Evolutionary conservation across 2,329 filamentous ascomycete species (phyloP).

Genomic region (Trichoderma semiorbis): DNA sequence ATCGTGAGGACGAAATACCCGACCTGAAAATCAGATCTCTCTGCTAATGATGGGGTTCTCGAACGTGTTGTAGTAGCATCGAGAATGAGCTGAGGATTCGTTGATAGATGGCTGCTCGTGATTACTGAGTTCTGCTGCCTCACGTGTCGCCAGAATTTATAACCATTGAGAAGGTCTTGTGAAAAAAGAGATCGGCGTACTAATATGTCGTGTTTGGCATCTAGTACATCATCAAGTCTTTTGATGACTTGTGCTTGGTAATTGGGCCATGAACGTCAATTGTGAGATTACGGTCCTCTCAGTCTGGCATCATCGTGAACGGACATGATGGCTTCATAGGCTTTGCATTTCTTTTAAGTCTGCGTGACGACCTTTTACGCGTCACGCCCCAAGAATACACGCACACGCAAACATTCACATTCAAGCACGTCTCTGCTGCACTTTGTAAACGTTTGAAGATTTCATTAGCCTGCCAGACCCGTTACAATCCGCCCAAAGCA

Average conservation of each 20-base stretch:
- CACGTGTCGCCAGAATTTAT: too few species aligned
- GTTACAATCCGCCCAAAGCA: constrained; percentile 48
- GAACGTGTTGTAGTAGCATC: too few species aligned
- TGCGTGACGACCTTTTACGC: not conserved
- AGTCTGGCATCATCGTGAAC: not conserved
- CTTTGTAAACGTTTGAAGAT: constrained; percentile 41
- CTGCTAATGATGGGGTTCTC: too few species aligned
- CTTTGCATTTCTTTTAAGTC: not conserved
- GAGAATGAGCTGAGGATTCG: too few species aligned
- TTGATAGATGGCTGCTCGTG: too few species aligned
- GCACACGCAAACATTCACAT: not conserved
- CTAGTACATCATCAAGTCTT: too few species aligned
- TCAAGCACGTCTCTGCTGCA: not conserved
- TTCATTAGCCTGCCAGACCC: constrained; percentile 52
- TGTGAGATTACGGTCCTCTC: not conserved
- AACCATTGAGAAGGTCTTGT: too few species aligned
- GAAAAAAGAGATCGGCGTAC: too few species aligned
- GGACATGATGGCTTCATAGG: not conserved
- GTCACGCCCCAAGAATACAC: constrained; percentile 21
- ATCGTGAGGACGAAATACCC: too few species aligned
- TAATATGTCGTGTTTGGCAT: not conserved
- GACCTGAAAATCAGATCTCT: too few species aligned
- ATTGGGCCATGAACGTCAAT: not conserved
- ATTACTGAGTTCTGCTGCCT: too few species aligned
- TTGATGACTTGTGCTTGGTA: not conserved